Conservation (phyloP, 305 asterid species). For the Coffea humblotiana region DNA sequence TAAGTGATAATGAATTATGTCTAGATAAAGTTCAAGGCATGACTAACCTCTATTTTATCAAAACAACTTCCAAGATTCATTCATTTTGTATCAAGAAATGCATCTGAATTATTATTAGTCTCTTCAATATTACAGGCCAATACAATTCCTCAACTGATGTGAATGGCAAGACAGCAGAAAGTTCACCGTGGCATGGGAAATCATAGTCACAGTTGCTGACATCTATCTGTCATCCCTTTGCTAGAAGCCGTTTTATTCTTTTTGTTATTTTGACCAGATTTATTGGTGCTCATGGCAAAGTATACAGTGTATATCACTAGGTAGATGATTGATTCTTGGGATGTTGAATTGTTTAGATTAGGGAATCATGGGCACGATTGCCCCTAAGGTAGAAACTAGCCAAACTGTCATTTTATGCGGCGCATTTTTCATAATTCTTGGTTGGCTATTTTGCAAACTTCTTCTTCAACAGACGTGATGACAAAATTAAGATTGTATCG, state of each 20-base stretch:
- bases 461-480: neutral
- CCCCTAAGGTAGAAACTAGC: neutral
- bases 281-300: neutral
- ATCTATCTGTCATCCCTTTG: neutral
- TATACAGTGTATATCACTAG: neutral
- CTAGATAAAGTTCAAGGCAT: neutral
- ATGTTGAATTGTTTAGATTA: neutral
- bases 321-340: neutral
- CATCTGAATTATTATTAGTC: neutral
- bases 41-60: neutral
- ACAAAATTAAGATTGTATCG: neutral
- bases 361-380: neutral
- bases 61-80: neutral
- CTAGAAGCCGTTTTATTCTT: neutral
- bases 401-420: neutral
- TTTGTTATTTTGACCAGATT: neutral
- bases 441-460: neutral
- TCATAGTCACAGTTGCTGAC: slow-evolving; percentile 23
- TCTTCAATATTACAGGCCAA: slow-evolving; percentile 32
- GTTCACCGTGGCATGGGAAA: slow-evolving; percentile 57
- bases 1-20: neutral
- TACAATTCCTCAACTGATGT: slow-evolving; percentile 36
- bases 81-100: neutral
- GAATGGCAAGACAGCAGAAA: slow-evolving; percentile 41
- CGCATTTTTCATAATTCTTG: neutral